These are phyloP conservation scores for Camellia lanceoleosa DNA, from an alignment of 148 eudicot genomes.

Conservation along the genomic window DNA sequence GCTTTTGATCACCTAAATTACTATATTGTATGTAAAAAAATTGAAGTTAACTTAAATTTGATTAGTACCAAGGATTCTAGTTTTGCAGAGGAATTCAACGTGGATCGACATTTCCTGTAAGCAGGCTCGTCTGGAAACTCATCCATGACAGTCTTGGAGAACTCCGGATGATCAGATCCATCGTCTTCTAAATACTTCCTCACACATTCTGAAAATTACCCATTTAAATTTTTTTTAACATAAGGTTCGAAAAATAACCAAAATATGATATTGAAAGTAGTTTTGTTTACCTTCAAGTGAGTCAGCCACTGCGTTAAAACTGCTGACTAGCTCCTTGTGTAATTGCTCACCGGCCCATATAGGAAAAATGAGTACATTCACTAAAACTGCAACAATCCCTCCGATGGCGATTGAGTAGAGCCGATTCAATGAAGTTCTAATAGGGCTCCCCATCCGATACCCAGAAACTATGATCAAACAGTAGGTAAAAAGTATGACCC, in stretches of 20 bases:
- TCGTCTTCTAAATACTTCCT: conserved; percentile 53
- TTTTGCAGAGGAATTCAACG: conserved; percentile 46
- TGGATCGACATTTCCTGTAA: conserved; percentile 47
- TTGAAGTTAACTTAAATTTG: background rate
- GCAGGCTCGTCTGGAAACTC: conserved; percentile 67
- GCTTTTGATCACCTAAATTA: background rate
- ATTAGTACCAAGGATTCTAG: conserved; percentile 47
- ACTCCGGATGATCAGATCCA: conserved; percentile 30
- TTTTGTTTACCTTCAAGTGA: conserved; percentile 50
- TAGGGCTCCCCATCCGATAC: conserved; percentile 48
- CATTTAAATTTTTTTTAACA: background rate
- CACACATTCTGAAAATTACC: conserved; percentile 43
- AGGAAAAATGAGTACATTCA: conserved; percentile 54
- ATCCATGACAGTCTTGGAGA: conserved; percentile 41
- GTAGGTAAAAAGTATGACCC: conserved; percentile 58
- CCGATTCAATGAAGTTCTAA: conserved; percentile 40
- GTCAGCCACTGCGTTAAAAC: conserved; percentile 48
- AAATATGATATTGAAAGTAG: too few species aligned
- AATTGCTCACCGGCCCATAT: conserved; percentile 69
- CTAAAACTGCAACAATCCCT: conserved; percentile 48
- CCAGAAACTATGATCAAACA: conserved; percentile 69
- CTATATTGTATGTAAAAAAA: background rate
- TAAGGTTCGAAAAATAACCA: background rate
- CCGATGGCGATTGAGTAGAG: conserved; percentile 61
- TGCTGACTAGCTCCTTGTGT: conserved; percentile 48